Evolutionary conservation across 768 basidiomycete species (phyloP).

Genomic region (Gyrodon lividus): DNA sequence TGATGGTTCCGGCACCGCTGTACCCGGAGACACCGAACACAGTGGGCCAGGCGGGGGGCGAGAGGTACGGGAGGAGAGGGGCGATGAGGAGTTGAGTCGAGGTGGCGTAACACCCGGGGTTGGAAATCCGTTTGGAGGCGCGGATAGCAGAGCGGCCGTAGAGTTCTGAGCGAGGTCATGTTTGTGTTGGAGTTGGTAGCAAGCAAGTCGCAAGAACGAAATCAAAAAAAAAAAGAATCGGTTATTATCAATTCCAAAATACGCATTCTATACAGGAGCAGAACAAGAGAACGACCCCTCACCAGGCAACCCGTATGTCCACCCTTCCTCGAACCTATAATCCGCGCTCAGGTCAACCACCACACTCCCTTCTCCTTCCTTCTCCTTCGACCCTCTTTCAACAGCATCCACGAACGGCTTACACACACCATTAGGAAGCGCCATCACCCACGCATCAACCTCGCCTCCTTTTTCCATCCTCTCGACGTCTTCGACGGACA

Average conservation of each 20-base stretch:
- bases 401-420: constrained; percentile 97
- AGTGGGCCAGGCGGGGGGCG: constrained; percentile 61
- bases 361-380: constrained; percentile 54
- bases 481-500: constrained; percentile 76
- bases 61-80: constrained; percentile 75
- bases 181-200: not conserved
- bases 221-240: constrained; percentile 32
- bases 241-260: constrained; percentile 35
- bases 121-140: constrained; percentile 82
- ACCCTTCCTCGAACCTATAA: constrained; percentile 89
- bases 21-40: constrained; percentile 94
- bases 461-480: constrained; percentile 85
- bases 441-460: constrained; percentile 99
- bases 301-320: constrained; percentile 99
- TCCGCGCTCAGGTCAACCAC: constrained; percentile 93
- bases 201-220: constrained; percentile 7
- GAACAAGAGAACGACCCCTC: constrained; percentile 47
- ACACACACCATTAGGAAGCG: constrained; percentile 94
- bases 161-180: constrained; percentile 59
- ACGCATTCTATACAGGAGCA: constrained; percentile 32
- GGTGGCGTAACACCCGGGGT: constrained; percentile 97
- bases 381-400: constrained; percentile 67
- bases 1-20: constrained; percentile 90
- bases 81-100: constrained; percentile 90
- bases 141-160: constrained; percentile 75